Evolutionary conservation across 106 monocot genomes (phyloP).

Genomic region (Narthecium ossifragum): DNA sequence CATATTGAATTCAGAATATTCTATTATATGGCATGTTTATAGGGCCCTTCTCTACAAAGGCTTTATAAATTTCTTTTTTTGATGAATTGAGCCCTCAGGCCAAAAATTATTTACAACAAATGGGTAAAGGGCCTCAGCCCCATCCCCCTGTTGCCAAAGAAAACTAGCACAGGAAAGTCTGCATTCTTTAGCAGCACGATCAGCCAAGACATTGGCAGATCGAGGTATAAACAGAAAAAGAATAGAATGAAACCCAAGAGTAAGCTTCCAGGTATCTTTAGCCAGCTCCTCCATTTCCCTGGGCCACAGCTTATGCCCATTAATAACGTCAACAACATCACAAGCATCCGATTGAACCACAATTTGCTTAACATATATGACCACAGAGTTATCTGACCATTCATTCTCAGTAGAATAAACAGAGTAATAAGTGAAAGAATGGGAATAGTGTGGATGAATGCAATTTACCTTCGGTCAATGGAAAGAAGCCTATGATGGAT

Average conservation of each 20-base stretch:
- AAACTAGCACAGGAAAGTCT: no score
- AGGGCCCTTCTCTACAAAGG: background rate
- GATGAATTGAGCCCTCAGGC: background rate
- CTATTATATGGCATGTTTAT: background rate
- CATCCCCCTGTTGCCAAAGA: no score
- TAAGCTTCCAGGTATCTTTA: no score
- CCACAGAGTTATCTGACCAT: background rate
- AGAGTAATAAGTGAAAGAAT: background rate
- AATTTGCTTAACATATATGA: background rate
- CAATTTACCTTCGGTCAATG: conserved; percentile 50
- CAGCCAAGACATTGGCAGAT: no score
- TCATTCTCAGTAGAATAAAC: background rate
- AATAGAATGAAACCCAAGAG: no score
- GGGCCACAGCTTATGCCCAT: background rate
- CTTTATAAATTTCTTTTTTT: background rate
- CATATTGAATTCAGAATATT: no score
- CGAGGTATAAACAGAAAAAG: no score
- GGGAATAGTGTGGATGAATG: background rate
- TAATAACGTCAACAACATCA: background rate
- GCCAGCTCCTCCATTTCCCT: background rate
- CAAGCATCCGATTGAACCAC: background rate
- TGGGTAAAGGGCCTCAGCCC: no score
- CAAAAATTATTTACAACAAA: no score
- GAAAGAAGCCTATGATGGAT: conserved; percentile 77
- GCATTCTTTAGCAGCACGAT: no score